Conservation (phyloP, 345 rosid species). For the Gossypium turneri region DNA sequence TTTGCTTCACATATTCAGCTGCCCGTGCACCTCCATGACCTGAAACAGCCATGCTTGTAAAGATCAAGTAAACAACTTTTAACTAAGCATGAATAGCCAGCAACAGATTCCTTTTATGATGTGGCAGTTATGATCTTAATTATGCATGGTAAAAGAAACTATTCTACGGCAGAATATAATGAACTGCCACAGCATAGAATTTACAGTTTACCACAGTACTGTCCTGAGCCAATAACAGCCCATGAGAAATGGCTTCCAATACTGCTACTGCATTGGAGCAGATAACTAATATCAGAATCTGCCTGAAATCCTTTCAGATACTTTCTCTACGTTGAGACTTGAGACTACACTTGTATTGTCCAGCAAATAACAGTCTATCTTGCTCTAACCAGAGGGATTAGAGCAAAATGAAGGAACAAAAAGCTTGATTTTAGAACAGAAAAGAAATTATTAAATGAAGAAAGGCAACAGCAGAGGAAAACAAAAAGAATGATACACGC, state of each 20-base stretch:
- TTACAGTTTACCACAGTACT: conserved; percentile 19
- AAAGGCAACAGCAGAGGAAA: neutral
- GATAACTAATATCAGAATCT: conserved; percentile 22
- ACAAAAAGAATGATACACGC: neutral
- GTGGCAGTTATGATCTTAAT: neutral
- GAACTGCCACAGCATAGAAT: conserved; percentile 15
- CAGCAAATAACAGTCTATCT: neutral
- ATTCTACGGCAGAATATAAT: conserved; percentile 4
- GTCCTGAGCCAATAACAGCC: conserved; percentile 17
- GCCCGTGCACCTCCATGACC: conserved; percentile 99
- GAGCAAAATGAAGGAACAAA: neutral
- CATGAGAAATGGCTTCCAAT: conserved; percentile 23
- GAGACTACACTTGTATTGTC: conserved; percentile 1
- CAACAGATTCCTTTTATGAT: neutral
- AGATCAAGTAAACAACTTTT: neutral
- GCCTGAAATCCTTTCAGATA: conserved; percentile 26
- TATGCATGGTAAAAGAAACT: conserved; percentile 12
- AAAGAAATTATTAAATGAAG: neutral
- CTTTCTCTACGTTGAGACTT: neutral
- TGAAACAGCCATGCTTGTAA: conserved; percentile 25
- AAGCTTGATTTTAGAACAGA: neutral
- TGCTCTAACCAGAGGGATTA: neutral
- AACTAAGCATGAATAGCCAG: conserved; percentile 2
- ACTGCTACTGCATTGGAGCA: conserved; percentile 24
- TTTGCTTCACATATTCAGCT: conserved; percentile 95